Evolutionary conservation across 345 rosid genomes (phyloP), one percentile per base, ranked within the genome.

Genomic region (Viola odorata): DNA sequence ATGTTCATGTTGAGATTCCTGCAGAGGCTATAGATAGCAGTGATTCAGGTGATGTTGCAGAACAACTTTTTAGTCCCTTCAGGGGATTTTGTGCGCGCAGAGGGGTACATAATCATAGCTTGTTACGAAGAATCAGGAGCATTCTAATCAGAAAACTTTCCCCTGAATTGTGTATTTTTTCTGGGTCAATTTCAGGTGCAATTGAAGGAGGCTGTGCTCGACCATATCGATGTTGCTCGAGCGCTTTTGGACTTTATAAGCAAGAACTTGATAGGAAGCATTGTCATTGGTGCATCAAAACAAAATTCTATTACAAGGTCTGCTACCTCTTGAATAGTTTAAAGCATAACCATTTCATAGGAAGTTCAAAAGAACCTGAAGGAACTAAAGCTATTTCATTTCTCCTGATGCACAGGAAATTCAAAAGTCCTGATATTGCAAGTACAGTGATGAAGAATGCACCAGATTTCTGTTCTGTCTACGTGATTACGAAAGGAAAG

Each of bases 1-100:
- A 5, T 45, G 53, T 47, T 8, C 41, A 45, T 50, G 8, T 40
- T 69, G 68, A 45, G 53, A 55, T 17, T 38, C 16, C 53, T 50
- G 50, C 23, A 61, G 83, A 76, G 58, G 62, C 42, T 56, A 37
- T 6, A 5, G 32, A 39, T 53, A 41, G 55, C 8, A 50, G 51
- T 45, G 81, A 74, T 5, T 64, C 14, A 3, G 76, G 64, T 44
- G 78, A 77, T 7, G 88, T 80, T 5, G 4, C 69, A 53, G 74
- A 83, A 3, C 75, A 73, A 40, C 78, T 89, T 63, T 92, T 87
- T 70, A 58, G 73, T 61, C 83, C 84, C 1, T 84, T 76, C 73
- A 91, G 91, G 14, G 95, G 89, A 5, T 92, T 82, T 67, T 82
- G 92, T 47, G 87, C 94, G 8, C 88, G 98, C 3, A 89, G 87